Evolutionary conservation across 2,329 filamentous ascomycete genomes (phyloP).

Genomic region (Fusarium concolor): DNA sequence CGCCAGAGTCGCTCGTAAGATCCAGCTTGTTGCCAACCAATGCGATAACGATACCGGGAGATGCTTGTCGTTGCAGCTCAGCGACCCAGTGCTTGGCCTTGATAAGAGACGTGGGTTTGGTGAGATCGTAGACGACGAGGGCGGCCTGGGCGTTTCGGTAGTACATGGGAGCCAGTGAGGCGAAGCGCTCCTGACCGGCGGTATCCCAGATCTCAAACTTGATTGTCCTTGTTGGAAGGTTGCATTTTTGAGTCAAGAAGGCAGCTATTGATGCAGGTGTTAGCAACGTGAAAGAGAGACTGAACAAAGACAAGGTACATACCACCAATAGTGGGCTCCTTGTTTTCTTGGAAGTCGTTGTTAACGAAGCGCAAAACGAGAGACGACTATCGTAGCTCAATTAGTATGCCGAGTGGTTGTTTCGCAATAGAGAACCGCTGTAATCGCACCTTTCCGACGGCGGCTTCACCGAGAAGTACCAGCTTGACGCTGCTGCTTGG

Average conservation of each 20-base stretch:
- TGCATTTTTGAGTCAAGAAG: slow-evolving; percentile 99
- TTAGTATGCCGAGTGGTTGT: slow-evolving; percentile 19
- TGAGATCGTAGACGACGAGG: slow-evolving; percentile 98
- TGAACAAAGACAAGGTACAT: slow-evolving; percentile 51
- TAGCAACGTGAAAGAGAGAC: slow-evolving; percentile 19
- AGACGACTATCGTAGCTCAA: slow-evolving; percentile 75
- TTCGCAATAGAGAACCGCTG: background rate
- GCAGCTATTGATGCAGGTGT: slow-evolving; percentile 70
- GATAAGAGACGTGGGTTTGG: slow-evolving; percentile 92
- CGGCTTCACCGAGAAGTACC: slow-evolving; percentile 95
- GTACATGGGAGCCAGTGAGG: slow-evolving; percentile 97
- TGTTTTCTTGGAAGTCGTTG: slow-evolving; percentile 99
- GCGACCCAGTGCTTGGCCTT: slow-evolving; percentile 99
- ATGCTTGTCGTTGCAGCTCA: slow-evolving; percentile 95
- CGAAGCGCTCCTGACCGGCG: slow-evolving; percentile 96
- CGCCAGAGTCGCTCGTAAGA: slow-evolving; percentile 72
- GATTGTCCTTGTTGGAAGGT: slow-evolving; percentile 90
- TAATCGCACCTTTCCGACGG: slow-evolving; percentile 89
- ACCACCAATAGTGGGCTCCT: slow-evolving; percentile 99
- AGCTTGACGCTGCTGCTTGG: slow-evolving; percentile 99
- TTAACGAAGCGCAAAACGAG: slow-evolving; percentile 98
- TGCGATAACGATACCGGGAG: slow-evolving; percentile 95
- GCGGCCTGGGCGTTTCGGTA: slow-evolving; percentile 98
- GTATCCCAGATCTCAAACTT: slow-evolving; percentile 99
- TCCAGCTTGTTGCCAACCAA: slow-evolving; percentile 98